Evolutionary conservation across 495 filamentous ascomycete species (phyloP), one percentile per base, ranked within the genome.

Genomic region (Hyaloscypha finlandica): DNA sequence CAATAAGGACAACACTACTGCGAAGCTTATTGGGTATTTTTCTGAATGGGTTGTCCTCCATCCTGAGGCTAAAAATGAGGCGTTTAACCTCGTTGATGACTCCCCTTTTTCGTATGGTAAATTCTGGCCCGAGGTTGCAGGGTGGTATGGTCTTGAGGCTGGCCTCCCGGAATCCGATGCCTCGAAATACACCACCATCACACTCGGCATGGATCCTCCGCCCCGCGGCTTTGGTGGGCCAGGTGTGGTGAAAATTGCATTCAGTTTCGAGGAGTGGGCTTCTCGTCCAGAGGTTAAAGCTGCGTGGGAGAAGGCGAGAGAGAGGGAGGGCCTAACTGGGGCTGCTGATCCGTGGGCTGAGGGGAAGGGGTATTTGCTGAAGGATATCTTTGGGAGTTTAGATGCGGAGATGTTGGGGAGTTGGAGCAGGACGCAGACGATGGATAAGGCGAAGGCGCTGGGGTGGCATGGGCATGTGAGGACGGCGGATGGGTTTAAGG

Each of bases 21-120:
- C 76, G 1, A 67, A 72, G 71, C 65, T 84, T 62, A 82, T 82
- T 58, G 80, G 75, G 3, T 82, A 82, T 62, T 76, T 83, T 57
- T 77, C 76, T 39, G 83, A 86, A 71, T 88, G 83, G 83, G 75
- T 78, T 0, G 83, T 78, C 14, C 70, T 86, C 25, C 25, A 52
- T 77, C 71, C 0, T 70, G 64, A 0, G 60, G 75, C 78, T 5
- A 74, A 63, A 59, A 77, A 82, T 33, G 69, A 85, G 68, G 77
- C 75, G 22, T 81, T 85, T 70, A 85, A 84, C 68, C 74, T 78
- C 22, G 65, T 73, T 16, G 81, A 86, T 65, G 77, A 77, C 16
- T 71, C 68, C 48, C 65, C 74, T 9, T 81, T 83, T 45, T 77
- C 76, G 5, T 82, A 79, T 76, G 78, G 77, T 8, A 64, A 74